Evolutionary conservation across 2,329 filamentous ascomycete species (phyloP).

Genomic region (Dendrostoma leiphaemia): DNA sequence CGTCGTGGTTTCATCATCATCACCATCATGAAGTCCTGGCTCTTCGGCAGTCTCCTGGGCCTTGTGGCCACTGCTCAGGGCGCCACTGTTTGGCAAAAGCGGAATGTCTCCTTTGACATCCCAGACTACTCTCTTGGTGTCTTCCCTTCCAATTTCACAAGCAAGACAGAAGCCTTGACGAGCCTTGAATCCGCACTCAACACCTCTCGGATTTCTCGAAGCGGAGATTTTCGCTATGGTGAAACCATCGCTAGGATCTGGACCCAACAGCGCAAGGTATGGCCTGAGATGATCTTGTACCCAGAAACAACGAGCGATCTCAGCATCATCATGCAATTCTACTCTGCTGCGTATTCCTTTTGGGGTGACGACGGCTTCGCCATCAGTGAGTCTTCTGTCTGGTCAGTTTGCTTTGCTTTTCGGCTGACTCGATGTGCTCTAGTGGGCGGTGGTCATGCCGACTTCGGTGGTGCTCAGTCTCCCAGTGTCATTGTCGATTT

Average conservation of each 20-base stretch:
- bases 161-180: constrained; percentile 1
- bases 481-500: constrained; percentile 11
- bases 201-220: constrained; percentile 7
- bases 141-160: constrained; percentile 5
- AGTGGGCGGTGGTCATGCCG: constrained; percentile 14
- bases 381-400: constrained; percentile 4
- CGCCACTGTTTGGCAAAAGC: constrained; percentile 8
- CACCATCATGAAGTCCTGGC: background rate
- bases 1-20: too few species aligned
- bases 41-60: background rate
- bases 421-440: background rate
- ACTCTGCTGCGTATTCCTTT: constrained; percentile 8
- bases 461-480: constrained; percentile 13
- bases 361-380: constrained; percentile 13
- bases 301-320: constrained; percentile 6
- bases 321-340: constrained; percentile 15
- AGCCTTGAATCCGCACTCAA: background rate
- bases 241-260: constrained; percentile 11
- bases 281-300: constrained; percentile 14
- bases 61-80: background rate
- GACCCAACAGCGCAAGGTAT: constrained; percentile 12
- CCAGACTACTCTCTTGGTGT: background rate
- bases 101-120: constrained; percentile 7
- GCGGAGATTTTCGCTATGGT: constrained; percentile 6
- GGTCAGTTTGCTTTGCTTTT: background rate